These are phyloP conservation scores for Periconia sp. DNA, from an alignment of 2,329 filamentous ascomycete genomes.

Conservation along the genomic window DNA sequence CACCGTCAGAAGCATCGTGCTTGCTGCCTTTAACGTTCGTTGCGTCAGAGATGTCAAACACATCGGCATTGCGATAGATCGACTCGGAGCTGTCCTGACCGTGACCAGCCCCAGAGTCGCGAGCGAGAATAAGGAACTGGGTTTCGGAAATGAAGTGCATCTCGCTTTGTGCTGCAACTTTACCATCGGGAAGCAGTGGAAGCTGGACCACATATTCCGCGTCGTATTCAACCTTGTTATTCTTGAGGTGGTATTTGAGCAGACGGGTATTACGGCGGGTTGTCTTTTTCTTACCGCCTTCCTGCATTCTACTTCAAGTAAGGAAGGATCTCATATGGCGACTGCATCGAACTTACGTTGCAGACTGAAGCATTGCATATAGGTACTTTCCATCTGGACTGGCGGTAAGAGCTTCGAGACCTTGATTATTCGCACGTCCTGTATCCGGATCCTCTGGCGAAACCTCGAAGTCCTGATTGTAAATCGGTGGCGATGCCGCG, in stretches of 20 bases:
- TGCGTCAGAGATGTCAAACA: constrained; percentile 68
- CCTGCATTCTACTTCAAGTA: constrained; percentile 27
- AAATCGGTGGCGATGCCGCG: constrained; percentile 67
- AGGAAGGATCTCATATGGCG: constrained; percentile 39
- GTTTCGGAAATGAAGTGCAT: constrained; percentile 67
- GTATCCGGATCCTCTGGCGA: constrained; percentile 63
- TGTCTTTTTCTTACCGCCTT: constrained; percentile 61
- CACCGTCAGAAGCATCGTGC: constrained; percentile 46
- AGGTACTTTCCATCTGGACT: constrained; percentile 67
- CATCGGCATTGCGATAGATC: constrained; percentile 71
- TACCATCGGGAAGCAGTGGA: constrained; percentile 62
- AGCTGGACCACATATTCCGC: constrained; percentile 72
- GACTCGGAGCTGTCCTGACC: constrained; percentile 61
- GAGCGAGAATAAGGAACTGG: constrained; percentile 71
- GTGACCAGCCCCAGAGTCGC: constrained; percentile 67
- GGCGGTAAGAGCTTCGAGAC: constrained; percentile 73
- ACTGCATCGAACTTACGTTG: constrained; percentile 57
- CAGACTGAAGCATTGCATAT: constrained; percentile 70
- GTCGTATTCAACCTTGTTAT: constrained; percentile 54
- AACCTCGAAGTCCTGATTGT: constrained; percentile 57
- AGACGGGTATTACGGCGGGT: constrained; percentile 66
- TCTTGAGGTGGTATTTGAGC: constrained; percentile 67
- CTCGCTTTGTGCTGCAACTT: constrained; percentile 71
- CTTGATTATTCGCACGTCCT: constrained; percentile 75
- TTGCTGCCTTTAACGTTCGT: constrained; percentile 63